Evolutionary conservation across 176 grass and related monocot species (phyloP).

Genomic region (Oryza longistaminata): DNA sequence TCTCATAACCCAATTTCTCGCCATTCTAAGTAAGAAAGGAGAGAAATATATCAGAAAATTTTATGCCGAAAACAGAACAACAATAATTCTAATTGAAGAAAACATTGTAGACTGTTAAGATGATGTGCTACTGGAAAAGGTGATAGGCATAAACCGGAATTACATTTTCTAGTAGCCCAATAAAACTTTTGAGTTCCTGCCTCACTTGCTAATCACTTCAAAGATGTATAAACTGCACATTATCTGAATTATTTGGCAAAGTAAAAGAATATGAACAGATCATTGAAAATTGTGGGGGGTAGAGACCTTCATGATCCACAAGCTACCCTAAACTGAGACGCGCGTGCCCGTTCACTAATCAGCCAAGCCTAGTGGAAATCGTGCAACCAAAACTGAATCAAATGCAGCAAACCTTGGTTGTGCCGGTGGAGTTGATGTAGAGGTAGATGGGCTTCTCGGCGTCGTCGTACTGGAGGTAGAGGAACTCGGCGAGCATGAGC

Average conservation of each 20-base stretch:
- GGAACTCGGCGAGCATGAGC: slow-evolving; percentile 78
- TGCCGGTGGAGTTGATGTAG: slow-evolving; percentile 94
- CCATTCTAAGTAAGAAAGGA: slow-evolving; percentile 56
- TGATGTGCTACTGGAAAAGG: slow-evolving; percentile 5
- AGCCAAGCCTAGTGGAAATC: not conserved
- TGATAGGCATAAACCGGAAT: not conserved
- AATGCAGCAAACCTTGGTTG: slow-evolving; percentile 55
- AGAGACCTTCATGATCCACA: slow-evolving; percentile 3
- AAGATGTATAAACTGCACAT: not conserved
- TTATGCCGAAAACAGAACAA: not conserved
- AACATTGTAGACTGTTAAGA: not conserved
- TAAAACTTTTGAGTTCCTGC: not conserved
- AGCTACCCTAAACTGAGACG: slow-evolving; percentile 8
- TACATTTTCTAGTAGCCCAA: slow-evolving; percentile 16
- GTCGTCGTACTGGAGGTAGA: slow-evolving; percentile 85
- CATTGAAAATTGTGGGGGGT: not conserved
- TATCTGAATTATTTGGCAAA: not conserved
- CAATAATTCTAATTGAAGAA: not conserved
- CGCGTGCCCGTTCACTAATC: not conserved
- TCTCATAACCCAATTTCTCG: slow-evolving; percentile 93
- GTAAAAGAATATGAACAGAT: slow-evolving; percentile 16
- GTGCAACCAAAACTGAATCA: not conserved
- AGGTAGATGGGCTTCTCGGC: slow-evolving; percentile 83
- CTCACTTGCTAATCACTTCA: not conserved
- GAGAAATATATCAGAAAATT: slow-evolving; percentile 29